phyloP scores from a whole-genome alignment of 2,329 filamentous ascomycete genomes.

The Cercospora sp. region DNA sequence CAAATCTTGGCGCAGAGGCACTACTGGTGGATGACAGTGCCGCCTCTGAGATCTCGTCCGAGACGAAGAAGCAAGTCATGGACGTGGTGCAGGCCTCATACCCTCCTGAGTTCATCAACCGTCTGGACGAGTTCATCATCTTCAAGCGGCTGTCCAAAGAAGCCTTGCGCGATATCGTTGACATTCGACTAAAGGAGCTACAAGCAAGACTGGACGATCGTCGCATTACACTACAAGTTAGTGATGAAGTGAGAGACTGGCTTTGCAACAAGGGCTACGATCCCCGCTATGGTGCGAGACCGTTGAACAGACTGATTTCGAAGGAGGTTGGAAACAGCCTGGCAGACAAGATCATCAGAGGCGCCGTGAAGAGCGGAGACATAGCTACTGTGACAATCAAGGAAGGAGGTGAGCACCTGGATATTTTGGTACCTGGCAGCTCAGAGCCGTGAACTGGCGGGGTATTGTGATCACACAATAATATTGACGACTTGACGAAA shows the following conservation, averaged over 20 bases:
- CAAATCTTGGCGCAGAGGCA: conserved; percentile 89
- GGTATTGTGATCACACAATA: not conserved
- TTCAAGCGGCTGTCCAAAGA: conserved; percentile 81
- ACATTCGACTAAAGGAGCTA: conserved; percentile 84
- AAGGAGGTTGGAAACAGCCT: conserved; percentile 86
- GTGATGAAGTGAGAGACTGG: conserved; percentile 75
- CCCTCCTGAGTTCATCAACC: conserved; percentile 92
- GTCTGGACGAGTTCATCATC: conserved; percentile 94
- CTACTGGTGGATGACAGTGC: conserved; percentile 60
- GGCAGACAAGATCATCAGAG: conserved; percentile 88
- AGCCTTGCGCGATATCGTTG: conserved; percentile 87
- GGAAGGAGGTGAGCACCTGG: conserved; percentile 51
- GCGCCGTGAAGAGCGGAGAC: conserved; percentile 74
- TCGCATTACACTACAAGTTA: conserved; percentile 73
- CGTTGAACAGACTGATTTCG: conserved; percentile 85
- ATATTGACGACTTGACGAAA: not conserved
- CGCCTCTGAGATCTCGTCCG: conserved; percentile 59
- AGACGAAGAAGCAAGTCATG: conserved; percentile 79
- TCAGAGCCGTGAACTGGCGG: not conserved
- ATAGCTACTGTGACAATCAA: conserved; percentile 69
- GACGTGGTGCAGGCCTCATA: conserved; percentile 75
- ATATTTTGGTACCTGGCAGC: conserved; percentile 25
- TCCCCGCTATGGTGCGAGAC: conserved; percentile 84
- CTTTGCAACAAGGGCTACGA: conserved; percentile 88
- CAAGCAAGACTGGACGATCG: conserved; percentile 81